Evolutionary conservation across 768 basidiomycete species (phyloP), one percentile per base, ranked within the genome.

Genomic region (Sporobolomyces pararoseus): DNA sequence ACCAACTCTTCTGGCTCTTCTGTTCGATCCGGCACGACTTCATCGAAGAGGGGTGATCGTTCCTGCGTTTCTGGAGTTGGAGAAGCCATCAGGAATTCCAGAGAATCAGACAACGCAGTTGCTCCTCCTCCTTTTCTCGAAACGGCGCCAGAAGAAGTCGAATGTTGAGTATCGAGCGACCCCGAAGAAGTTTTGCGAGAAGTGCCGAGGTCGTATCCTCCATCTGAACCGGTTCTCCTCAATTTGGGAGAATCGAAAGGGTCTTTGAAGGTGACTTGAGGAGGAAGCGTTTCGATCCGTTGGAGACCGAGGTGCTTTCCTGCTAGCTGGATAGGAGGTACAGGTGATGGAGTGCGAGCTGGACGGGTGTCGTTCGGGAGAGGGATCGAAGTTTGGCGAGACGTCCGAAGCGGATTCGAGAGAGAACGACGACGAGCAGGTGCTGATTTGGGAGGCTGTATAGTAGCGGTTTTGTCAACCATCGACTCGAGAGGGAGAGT

Each of bases 21-120:
- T 4, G 37, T 49, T 54, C 29, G 59, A 4, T 46, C 42, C 10
- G 31, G 31, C 12, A 39, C 29, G 6, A 50, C 23, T 47, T 61
- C 46, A 46, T 61, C 59, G 31, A 64, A 66, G 76, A 77, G 4
- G 73, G 78, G 68, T 91, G 88, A 70, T 89, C 87, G 1, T 88
- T 87, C 75, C 90, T 89, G 44, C 6, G 73, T 88, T 86, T 83
- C 80, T 31, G 85, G 83, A 1, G 84, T 77, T 1, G 86, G 79
- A 12, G 89, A 85, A 9, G 89, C 88, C 87, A 92, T 91, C 16
- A 94, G 83, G 29, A 91, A 85, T 71, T 91, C 89, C 44, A 93
- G 87, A 71, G 72, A 73, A 44, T 73, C 68, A 46, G 65, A 34
- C 16, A 73, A 31, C 5, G 52, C 17, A 10, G 46, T 27, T 9